phyloP scores from a whole-genome alignment of 257 asterid species.

The Haberlea rhodopensis region DNA sequence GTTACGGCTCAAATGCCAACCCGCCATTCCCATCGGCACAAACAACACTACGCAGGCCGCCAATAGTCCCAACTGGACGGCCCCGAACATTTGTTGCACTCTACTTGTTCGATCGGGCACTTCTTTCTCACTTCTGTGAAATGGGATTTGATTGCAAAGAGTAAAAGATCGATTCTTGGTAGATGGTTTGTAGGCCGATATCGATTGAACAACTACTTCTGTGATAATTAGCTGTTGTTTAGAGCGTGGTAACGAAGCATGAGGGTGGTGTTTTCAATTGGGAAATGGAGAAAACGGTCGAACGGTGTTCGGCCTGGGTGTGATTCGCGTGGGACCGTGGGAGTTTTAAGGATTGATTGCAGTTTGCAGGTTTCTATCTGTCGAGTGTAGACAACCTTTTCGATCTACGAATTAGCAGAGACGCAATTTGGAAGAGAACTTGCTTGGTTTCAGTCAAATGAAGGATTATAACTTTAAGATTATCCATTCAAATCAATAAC shows the following conservation, averaged over 20 bases:
- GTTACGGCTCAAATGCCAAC: slow-evolving; percentile 97
- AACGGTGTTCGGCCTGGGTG: neutral
- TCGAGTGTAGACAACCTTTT: too few relatives aligned
- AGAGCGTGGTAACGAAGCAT: neutral
- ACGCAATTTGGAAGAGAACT: too few relatives aligned
- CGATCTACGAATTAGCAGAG: too few relatives aligned
- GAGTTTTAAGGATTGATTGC: too few relatives aligned
- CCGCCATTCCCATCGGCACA: slow-evolving; percentile 98
- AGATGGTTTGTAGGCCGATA: slow-evolving; percentile 25
- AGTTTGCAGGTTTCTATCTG: too few relatives aligned
- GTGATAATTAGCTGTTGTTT: neutral
- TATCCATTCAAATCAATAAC: too few relatives aligned
- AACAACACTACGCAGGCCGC: slow-evolving; percentile 88
- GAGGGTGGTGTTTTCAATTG: neutral
- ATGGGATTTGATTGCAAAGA: slow-evolving; percentile 26
- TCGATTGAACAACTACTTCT: slow-evolving; percentile 32
- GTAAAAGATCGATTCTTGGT: slow-evolving; percentile 1
- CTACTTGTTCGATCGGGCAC: slow-evolving; percentile 20
- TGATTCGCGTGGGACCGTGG: too few relatives aligned
- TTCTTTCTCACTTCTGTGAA: slow-evolving; percentile 21
- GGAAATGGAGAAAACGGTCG: neutral
- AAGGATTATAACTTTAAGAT: too few relatives aligned
- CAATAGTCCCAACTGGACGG: slow-evolving; percentile 77
- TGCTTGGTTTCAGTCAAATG: too few relatives aligned
- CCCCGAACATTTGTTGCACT: slow-evolving; percentile 64